These are phyloP conservation scores for Catharanthus roseus DNA, from an alignment of 257 asterid species.

Conservation along the genomic window DNA sequence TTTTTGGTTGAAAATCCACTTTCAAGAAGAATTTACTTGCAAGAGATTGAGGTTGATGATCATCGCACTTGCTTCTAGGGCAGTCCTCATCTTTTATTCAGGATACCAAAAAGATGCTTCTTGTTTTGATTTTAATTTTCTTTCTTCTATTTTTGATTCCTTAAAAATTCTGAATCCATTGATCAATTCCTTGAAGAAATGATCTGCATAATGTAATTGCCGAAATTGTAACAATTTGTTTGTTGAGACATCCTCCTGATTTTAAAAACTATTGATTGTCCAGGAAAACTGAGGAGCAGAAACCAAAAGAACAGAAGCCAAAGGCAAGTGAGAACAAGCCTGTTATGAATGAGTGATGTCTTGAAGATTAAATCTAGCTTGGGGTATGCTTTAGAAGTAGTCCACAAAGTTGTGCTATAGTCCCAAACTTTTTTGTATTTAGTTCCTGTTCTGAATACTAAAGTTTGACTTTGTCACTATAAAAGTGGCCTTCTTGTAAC, in stretches of 20 bases:
- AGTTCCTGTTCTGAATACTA: background rate
- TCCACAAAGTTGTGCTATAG: background rate
- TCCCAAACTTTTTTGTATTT: background rate
- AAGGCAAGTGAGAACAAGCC: conserved; percentile 95
- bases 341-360: conserved; percentile 68
- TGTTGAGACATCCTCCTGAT: background rate
- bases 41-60: background rate
- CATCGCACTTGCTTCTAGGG: background rate
- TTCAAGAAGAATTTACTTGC: background rate
- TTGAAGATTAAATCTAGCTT: conserved; percentile 2
- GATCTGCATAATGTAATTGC: background rate
- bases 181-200: background rate
- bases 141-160: background rate
- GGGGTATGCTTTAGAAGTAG: conserved; percentile 4
- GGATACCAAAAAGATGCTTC: background rate
- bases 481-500: background rate
- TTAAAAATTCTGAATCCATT: background rate
- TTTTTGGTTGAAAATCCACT: background rate
- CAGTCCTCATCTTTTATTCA: background rate
- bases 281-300: conserved; percentile 96
- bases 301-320: conserved; percentile 91
- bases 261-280: background rate
- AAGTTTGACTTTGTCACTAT: conserved; percentile 1
- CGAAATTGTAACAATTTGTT: background rate
- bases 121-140: background rate